Evolutionary conservation across 78 protist species (phyloP), one percentile per base, ranked within the genome.

Genomic region (Dictyostelium firmibasis): DNA sequence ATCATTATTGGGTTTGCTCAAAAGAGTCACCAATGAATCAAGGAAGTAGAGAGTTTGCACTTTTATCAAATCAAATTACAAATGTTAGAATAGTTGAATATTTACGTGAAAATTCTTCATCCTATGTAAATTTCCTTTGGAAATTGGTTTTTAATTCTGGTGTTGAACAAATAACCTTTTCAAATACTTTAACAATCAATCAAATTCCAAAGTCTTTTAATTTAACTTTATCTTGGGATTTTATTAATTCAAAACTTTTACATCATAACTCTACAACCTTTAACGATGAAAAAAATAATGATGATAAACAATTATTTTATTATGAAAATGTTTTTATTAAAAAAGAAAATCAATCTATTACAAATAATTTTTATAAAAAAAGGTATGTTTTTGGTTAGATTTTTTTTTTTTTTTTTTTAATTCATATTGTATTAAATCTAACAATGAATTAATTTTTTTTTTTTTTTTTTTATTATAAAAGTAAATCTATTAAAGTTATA

Each of bases 361-460:
- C 75, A 67, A 67, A 67, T 67, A 67, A 67, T 67, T 67, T 25
- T 67, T 67, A 67, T 67, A 67, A 67, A 67, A 67, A 67, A 10
- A 27, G 35, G 75, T 67, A 67, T 67, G 75, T 67, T 27, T 27
- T n/a, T n/a, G n/a, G n/a, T n/a, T n/a, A n/a, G 4, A 14, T 67
- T 25, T 11, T 29, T 3, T 8, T 27, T 25, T 13, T 67, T 23
- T 8, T 62, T 20, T 3, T 10, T 23, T 25, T 9, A 0, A 60
- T 25, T 23, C 27, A 57, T 57, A 57, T 5, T 57, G n/a, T 57
- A 57, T 20, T 20, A 57, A 57, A n/a, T n/a, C n/a, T n/a, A n/a
- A n/a, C n/a, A n/a, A n/a, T n/a, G n/a, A n/a, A n/a, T n/a, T n/a
- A n/a, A n/a, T n/a, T 16, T 50, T 16, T 53, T 20, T 57, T 57